Percentiles rank a stretch among this genome's conserved stretches.
Conservation (phyloP, 148 eudicot genomes). For the Cornus kousa region DNA sequence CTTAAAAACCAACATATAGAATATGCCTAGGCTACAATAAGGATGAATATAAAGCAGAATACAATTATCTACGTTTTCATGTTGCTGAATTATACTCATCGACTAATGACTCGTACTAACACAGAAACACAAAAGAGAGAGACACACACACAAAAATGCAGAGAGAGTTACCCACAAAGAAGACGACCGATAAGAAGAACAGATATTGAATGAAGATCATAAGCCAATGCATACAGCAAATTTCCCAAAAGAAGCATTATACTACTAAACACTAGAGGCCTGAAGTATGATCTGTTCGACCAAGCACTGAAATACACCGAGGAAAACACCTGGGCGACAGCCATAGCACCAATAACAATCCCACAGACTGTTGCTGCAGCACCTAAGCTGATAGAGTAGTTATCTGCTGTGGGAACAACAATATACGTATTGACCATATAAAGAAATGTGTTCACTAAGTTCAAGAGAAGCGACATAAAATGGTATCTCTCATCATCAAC, state of each 20-base stretch:
- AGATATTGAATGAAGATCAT: conserved; percentile 62
- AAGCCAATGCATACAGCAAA: conserved; percentile 66
- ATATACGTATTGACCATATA: conserved; percentile 86
- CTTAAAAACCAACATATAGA: neutral
- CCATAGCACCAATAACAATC: conserved; percentile 82
- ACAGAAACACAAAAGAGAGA: neutral
- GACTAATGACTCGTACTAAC: neutral
- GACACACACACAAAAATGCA: neutral
- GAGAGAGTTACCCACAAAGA: conserved; percentile 60
- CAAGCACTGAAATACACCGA: conserved; percentile 88
- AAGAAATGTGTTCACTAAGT: conserved; percentile 72
- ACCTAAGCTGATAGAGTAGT: conserved; percentile 77
- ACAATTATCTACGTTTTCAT: neutral
- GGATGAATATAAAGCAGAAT: conserved; percentile 1
- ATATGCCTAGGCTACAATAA: neutral
- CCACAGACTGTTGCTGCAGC: conserved; percentile 91
- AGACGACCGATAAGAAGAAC: conserved; percentile 71
- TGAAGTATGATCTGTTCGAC: conserved; percentile 81
- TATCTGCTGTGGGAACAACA: conserved; percentile 87
- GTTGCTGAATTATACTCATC: neutral
- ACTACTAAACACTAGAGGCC: conserved; percentile 76
- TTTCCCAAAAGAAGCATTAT: conserved; percentile 66
- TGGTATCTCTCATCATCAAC: conserved; percentile 59
- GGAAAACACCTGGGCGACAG: conserved; percentile 80
- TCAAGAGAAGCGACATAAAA: conserved; percentile 70